Base-by-base conservation (phyloP, 345 rosid species). In the Triadica sebifera region DNA sequence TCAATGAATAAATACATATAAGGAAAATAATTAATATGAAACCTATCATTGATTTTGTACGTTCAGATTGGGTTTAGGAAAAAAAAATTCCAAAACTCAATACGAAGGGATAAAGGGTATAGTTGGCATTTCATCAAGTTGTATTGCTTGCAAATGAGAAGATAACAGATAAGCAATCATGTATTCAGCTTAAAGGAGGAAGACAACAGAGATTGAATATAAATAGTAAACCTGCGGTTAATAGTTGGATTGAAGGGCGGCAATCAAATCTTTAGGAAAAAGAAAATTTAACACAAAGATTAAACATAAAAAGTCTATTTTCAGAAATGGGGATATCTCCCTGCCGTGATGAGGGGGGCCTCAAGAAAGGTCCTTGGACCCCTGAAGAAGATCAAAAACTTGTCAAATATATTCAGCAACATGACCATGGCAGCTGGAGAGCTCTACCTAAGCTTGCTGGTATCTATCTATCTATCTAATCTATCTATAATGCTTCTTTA, bases 221-320 rank as follows among this genome's bases (percentile, higher is more conserved):
- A 92, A 86, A 86, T 83, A 80, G 89, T 73, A 72, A 61, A 78
- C 70, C 66, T 67, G 82, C 83, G 74, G 83, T 83, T 73, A 74
- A 73, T 87, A 87, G 94, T 85, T 84, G 86, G 89, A 88, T 78
- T 63, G 47, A 77, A 65, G 62, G 88, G 87, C 80, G 82, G 84
- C 89, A 83, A 73, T 79, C 77, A 77, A 78, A 75, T 60, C 85
- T 22, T 70, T 19, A 62, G 67, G 47, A 69, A 47, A 41, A 19
- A n/a, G n/a, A n/a, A n/a, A 56, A 24, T 10, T 29, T 20, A 13
- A 37, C 41, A 67, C n/a, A 59, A n/a, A 39, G 60, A 19, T 15
- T 59, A 4, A 2, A 45, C 17, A 47, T 22, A 73, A 79, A 29
- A 29, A 29, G 34, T 29, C 34, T 29, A 29, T 29, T 29, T 29